Percentiles rank a stretch among this genome's conserved stretches.
phyloP scores from a whole-genome alignment of 139 green algal genomes.

The Chlorella vulgaris region DNA sequence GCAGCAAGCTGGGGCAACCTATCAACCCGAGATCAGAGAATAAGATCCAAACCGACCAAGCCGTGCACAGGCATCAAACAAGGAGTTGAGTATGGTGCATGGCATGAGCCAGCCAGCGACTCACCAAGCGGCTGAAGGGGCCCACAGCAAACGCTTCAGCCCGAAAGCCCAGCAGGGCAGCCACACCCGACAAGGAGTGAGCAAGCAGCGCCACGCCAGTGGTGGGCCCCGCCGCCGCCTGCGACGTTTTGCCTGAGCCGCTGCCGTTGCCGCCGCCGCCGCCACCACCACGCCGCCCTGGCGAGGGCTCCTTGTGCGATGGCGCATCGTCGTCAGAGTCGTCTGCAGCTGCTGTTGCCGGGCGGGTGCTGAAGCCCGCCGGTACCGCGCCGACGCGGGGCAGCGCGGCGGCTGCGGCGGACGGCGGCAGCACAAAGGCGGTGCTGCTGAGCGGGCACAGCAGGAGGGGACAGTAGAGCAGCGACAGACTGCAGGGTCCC shows the following conservation, averaged over 20 bases:
- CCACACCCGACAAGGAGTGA: slow-evolving; percentile 55
- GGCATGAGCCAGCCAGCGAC: too few relatives aligned
- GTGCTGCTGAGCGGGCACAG: slow-evolving; percentile 48
- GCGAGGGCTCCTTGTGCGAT: too few relatives aligned
- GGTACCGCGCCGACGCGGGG: slow-evolving; percentile 24
- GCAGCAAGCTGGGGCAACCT: too few relatives aligned
- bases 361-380: not conserved
- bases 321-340: slow-evolving; percentile 3
- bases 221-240: not conserved
- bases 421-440: slow-evolving; percentile 68
- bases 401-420: not conserved
- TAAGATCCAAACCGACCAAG: too few relatives aligned
- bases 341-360: not conserved
- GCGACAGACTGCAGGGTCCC: slow-evolving; percentile 21
- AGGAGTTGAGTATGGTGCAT: too few relatives aligned
- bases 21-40: too few relatives aligned
- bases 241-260: not conserved
- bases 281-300: too few relatives aligned
- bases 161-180: slow-evolving; percentile 47
- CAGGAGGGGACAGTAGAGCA: slow-evolving; percentile 52
- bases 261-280: not conserved
- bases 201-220: slow-evolving; percentile 56
- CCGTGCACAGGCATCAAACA: too few relatives aligned
- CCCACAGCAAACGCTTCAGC: slow-evolving; percentile 66
- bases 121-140: slow-evolving; percentile 39